phyloP scores from a whole-genome alignment of 352 stramenopile genomes.

The Elongisporangium anandrum region DNA sequence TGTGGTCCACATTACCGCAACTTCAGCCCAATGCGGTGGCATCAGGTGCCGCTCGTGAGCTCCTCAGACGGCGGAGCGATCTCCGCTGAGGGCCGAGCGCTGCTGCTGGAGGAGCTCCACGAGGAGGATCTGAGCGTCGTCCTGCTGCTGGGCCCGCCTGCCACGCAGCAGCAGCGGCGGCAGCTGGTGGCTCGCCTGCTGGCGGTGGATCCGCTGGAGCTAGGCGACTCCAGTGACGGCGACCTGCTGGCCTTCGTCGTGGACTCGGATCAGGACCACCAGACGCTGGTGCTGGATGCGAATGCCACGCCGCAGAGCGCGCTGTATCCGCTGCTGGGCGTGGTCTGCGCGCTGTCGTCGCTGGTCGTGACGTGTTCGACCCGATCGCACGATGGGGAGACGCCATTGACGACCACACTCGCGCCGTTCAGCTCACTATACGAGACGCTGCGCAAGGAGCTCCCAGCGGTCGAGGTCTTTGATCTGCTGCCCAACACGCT shows the following conservation, averaged over 20 bases:
- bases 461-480: conserved; percentile 42
- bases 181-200: conserved; percentile 29
- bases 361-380: conserved; percentile 42
- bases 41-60: conserved; percentile 29
- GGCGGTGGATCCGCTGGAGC: conserved; percentile 16
- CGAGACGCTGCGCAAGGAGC: conserved; percentile 37
- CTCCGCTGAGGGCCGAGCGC: conserved; percentile 18
- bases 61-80: conserved; percentile 34
- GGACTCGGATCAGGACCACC: conserved; percentile 46
- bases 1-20: conserved; percentile 1
- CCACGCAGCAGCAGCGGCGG: conserved; percentile 16
- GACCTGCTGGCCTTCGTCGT: conserved; percentile 32
- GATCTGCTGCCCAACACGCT: conserved; percentile 56
- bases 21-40: conserved; percentile 46
- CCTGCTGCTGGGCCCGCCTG: conserved; percentile 32
- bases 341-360: conserved; percentile 57
- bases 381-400: neutral
- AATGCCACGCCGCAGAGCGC: conserved; percentile 1
- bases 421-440: conserved; percentile 41
- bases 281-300: conserved; percentile 48
- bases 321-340: conserved; percentile 25
- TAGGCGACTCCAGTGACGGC: neutral
- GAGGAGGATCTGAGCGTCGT: conserved; percentile 54
- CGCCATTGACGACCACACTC: conserved; percentile 15
- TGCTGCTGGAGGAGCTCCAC: conserved; percentile 38